These are phyloP conservation scores for Colletotrichum sublineola DNA, from an alignment of 2,329 filamentous ascomycete genomes.

Conservation along the genomic window DNA sequence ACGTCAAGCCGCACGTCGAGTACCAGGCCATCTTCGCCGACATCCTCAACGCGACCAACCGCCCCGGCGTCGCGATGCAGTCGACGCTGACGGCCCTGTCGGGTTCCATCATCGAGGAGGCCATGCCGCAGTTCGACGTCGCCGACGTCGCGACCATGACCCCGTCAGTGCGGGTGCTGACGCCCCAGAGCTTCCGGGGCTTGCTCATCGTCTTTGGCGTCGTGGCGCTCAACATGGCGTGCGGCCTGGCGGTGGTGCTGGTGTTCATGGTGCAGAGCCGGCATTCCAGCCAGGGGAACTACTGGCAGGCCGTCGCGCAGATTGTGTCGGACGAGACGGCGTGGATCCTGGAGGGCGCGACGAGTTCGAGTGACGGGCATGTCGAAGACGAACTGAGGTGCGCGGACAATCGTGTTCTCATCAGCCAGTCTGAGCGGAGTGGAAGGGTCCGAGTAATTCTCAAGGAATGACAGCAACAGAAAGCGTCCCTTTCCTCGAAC, in stretches of 20 bases:
- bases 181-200: background rate
- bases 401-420: background rate
- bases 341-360: slow-evolving; percentile 42
- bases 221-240: slow-evolving; percentile 32
- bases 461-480: background rate
- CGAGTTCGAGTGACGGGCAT: slow-evolving; percentile 40
- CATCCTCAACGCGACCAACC: slow-evolving; percentile 41
- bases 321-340: slow-evolving; percentile 45
- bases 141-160: slow-evolving; percentile 5
- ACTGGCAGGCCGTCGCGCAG: slow-evolving; percentile 46
- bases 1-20: slow-evolving; percentile 44
- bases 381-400: slow-evolving; percentile 4
- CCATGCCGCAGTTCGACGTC: slow-evolving; percentile 40
- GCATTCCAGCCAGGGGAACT: slow-evolving; percentile 44
- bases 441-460: slow-evolving; percentile 12
- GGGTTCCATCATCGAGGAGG: slow-evolving; percentile 42
- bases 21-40: slow-evolving; percentile 43
- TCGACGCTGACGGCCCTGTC: slow-evolving; percentile 42
- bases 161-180: background rate
- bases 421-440: slow-evolving; percentile 3
- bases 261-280: slow-evolving; percentile 42
- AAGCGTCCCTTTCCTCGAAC: background rate
- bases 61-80: slow-evolving; percentile 43
- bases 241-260: slow-evolving; percentile 38
- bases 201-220: slow-evolving; percentile 7